phyloP scores from a whole-genome alignment of 2,329 filamentous ascomycete species.

The Alternaria alternata region DNA sequence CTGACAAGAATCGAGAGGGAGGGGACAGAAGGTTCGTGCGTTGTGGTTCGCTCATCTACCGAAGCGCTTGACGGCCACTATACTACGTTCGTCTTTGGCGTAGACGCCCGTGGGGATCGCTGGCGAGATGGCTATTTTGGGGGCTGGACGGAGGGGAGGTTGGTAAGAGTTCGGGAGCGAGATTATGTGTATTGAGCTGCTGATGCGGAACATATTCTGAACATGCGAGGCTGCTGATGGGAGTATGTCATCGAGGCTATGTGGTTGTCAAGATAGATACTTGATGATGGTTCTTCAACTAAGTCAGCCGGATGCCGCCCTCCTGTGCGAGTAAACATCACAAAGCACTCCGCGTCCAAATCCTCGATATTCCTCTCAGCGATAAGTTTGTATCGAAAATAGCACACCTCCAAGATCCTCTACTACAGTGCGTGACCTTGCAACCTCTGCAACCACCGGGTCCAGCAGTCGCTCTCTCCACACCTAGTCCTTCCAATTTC shows the following conservation, averaged over 20 bases:
- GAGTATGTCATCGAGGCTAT: not conserved
- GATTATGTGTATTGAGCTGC: not conserved
- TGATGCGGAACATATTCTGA: not conserved
- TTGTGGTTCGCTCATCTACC: slow-evolving; percentile 22
- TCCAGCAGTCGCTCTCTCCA: not conserved
- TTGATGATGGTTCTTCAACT: not conserved
- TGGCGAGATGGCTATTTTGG: slow-evolving; percentile 10
- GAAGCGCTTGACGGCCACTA: slow-evolving; percentile 20
- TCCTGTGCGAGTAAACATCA: not conserved
- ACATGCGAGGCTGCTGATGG: slow-evolving; percentile 2
- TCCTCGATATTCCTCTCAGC: not conserved
- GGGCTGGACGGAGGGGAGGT: not conserved
- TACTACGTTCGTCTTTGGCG: not conserved
- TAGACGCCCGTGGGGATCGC: slow-evolving; percentile 8
- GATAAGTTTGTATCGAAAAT: not conserved
- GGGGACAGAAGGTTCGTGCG: not conserved
- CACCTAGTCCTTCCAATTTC: slow-evolving; percentile 6
- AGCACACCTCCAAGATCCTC: not conserved
- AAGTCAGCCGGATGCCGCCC: not conserved
- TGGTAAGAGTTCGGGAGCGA: not conserved
- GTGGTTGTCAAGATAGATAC: not conserved
- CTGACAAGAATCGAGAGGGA: not conserved
- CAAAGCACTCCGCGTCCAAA: not conserved
- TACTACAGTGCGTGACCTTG: not conserved
- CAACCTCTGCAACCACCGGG: not conserved